Percentiles rank a stretch among this genome's conserved stretches.
Conservation (phyloP, 345 rosid genomes). For the Chamaenerion angustifolium region DNA sequence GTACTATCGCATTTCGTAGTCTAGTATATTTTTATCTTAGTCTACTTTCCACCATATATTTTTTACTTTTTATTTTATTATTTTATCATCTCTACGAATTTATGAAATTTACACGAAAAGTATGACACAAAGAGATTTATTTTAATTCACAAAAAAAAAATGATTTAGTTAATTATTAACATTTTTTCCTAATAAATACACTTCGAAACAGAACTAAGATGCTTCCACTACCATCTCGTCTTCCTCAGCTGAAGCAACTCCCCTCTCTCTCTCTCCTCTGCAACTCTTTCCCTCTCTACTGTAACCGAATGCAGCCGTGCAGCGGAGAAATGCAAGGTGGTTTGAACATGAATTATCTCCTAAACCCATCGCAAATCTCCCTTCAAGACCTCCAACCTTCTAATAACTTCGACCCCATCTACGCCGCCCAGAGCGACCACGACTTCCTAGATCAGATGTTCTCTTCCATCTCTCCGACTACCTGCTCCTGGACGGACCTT, state of each 20-base stretch:
- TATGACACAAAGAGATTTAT: too few species aligned
- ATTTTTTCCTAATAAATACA: too few species aligned
- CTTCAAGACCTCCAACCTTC: conserved; percentile 4
- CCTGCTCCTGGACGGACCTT: conserved; percentile 34
- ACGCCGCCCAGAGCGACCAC: conserved; percentile 32
- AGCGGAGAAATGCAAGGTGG: conserved; percentile 30
- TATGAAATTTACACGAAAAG: too few species aligned
- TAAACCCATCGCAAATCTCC: conserved; percentile 6
- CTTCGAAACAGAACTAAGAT: too few species aligned
- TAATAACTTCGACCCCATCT: conserved; percentile 21
- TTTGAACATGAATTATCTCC: conserved; percentile 12
- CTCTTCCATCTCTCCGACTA: conserved; percentile 39
- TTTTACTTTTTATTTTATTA: too few species aligned
- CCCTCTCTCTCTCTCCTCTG: background rate
- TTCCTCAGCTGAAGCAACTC: background rate
- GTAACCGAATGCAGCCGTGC: conserved; percentile 22
- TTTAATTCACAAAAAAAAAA: too few species aligned
- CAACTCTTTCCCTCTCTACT: background rate
- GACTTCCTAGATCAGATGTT: conserved; percentile 79
- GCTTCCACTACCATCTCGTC: background rate
- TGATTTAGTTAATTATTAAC: too few species aligned
- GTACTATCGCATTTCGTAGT: too few species aligned
- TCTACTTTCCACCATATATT: too few species aligned
- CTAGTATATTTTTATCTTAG: too few species aligned
- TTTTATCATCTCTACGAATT: too few species aligned